Base-by-base conservation (phyloP, 2,329 filamentous ascomycete genomes). In the Paramyrothecium roridum region DNA sequence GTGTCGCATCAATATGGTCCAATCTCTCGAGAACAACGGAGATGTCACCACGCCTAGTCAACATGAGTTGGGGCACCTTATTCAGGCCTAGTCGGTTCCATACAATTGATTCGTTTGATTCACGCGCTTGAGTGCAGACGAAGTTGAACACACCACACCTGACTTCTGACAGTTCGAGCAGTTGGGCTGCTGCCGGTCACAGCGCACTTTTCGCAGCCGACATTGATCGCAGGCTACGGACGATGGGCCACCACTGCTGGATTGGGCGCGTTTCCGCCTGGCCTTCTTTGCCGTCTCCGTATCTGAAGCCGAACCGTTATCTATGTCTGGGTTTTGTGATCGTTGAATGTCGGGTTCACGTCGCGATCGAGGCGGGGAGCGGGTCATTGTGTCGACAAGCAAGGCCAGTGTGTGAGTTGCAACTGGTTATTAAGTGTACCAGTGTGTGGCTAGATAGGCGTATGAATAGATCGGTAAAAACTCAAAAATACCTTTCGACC, bases 121-220 rank as follows among this genome's bases (percentile, higher is more conserved):
- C 13, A 50, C 48, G 13, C 48, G 48, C 48, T 33, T 50, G 10
- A 26, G 23, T n/a, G 23, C 19, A n/a, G 3, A 30, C 8, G 48
- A 30, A 17, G 11, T 30, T 3, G 21, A 30, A 20, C 48, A 50
- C 26, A 26, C 48, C 11, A 50, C 23, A 17, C 48, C 48, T 3
- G 48, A 26, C 23, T 50, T 50, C 21, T n/a, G 48, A n/a, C 48
- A 50, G n/a, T 50, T 50, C 20, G 48, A 50, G 21, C 48, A 50
- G 13, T 33, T 22, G 23, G 48, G 23, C 13, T 26, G 48, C 10
- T 8, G 48, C 13, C 48, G 21, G 48, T 50, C 48, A 33, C 48
- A 50, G 10, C 48, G 48, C 3, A 50, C 48, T 33, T 50, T 50
- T 3, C 48, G 48, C 8, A 50, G 8, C 21, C 48, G 48, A n/a